Percentiles rank a stretch among this genome's conserved stretches.
These are phyloP conservation scores for Malassezia arunalokei DNA, from an alignment of 1,284 basidiomycete genomes.

Conservation along the genomic window DNA sequence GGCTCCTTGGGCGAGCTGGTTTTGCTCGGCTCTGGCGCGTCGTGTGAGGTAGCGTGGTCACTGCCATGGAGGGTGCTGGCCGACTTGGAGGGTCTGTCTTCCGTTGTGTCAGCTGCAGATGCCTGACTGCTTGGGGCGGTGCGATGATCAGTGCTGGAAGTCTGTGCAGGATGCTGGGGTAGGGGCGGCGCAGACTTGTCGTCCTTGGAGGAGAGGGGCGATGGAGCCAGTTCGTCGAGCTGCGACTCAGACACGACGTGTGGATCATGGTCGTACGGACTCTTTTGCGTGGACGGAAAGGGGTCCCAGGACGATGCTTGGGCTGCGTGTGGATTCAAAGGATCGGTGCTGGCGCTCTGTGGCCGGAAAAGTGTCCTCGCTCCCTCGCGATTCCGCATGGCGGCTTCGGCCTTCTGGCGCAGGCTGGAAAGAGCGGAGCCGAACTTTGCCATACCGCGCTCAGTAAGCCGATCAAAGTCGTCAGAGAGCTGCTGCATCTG, in stretches of 20 bases:
- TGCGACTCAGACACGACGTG: not conserved
- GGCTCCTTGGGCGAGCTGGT: not conserved
- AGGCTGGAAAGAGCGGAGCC: slow-evolving; percentile 4
- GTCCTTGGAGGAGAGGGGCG: no score
- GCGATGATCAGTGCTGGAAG: no score
- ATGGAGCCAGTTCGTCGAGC: not conserved
- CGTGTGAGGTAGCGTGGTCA: no score
- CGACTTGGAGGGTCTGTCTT: no score
- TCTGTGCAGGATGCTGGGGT: no score
- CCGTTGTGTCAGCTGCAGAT: no score
- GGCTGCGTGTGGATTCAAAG: not conserved
- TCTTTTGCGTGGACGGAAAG: not conserved
- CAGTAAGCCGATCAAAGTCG: slow-evolving; percentile 7
- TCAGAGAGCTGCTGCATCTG: slow-evolving; percentile 4
- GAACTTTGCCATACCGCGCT: slow-evolving; percentile 9
- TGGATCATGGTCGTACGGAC: slow-evolving; percentile 10
- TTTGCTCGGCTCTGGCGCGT: no score
- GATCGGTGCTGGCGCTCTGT: not conserved
- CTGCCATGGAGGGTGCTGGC: no score
- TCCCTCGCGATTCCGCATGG: slow-evolving; percentile 4
- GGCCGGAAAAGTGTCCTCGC: not conserved
- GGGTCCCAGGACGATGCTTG: not conserved
- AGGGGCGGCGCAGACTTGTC: no score
- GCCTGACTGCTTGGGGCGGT: no score
- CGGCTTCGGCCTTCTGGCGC: slow-evolving; percentile 8